Conservation (phyloP, 352 stramenopile species). For the Globisporangium megalacanthum region DNA sequence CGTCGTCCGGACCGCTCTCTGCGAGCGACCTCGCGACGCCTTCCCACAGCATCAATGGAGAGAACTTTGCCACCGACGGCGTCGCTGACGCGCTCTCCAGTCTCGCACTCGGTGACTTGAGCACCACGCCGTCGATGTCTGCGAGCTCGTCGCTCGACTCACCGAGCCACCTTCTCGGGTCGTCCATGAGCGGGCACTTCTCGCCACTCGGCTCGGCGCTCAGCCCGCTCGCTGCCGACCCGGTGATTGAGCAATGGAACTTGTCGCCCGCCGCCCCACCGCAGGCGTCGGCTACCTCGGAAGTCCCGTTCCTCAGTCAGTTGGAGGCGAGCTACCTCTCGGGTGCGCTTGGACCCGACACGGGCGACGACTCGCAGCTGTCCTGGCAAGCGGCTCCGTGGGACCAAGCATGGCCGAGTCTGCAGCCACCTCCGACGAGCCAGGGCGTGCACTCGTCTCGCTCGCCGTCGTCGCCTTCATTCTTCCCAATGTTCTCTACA, state of each 20-base stretch:
- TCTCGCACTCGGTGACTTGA: constrained; percentile 51
- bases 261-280: constrained; percentile 50
- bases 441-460: constrained; percentile 25
- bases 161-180: constrained; percentile 41
- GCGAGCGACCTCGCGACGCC: constrained; percentile 20
- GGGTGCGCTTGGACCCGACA: constrained; percentile 30
- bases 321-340: constrained; percentile 44
- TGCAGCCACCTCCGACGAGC: constrained; percentile 17
- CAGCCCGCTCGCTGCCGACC: constrained; percentile 47
- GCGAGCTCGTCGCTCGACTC: constrained; percentile 49
- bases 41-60: constrained; percentile 27
- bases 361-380: constrained; percentile 23
- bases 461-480: constrained; percentile 32
- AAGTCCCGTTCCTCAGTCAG: constrained; percentile 38
- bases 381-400: constrained; percentile 51
- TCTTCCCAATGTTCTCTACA: constrained; percentile 59
- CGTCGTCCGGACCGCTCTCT: constrained; percentile 5
- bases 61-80: constrained; percentile 29
- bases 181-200: constrained; percentile 29
- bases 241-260: constrained; percentile 79
- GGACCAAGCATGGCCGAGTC: constrained; percentile 50
- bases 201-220: constrained; percentile 51
- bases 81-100: constrained; percentile 69
- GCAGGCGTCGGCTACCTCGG: constrained; percentile 21
- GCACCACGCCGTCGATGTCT: constrained; percentile 38